Conservation (phyloP, 2,329 filamentous ascomycete genomes). For the Fusarium devonianum region DNA sequence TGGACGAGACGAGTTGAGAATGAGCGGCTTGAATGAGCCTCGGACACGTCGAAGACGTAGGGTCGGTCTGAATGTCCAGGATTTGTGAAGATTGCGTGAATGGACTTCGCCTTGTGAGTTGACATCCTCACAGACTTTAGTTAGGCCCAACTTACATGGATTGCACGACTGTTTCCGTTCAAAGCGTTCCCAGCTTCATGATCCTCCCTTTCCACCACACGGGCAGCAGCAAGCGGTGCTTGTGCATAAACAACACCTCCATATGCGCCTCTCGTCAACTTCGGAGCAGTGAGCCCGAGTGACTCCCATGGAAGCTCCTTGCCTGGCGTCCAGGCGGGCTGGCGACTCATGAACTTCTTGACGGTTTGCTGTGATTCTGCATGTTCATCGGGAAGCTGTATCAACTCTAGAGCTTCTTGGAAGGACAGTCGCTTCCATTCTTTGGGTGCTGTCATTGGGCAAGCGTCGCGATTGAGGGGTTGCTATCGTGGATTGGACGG, state of each 20-base stretch:
- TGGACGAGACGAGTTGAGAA: constrained; percentile 60
- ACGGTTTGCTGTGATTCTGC: background rate
- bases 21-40: constrained; percentile 54
- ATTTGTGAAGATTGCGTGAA: constrained; percentile 63
- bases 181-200: constrained; percentile 4
- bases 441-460: constrained; percentile 16
- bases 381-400: constrained; percentile 30
- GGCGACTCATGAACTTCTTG: constrained; percentile 44
- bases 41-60: constrained; percentile 59
- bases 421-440: constrained; percentile 41
- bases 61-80: constrained; percentile 57
- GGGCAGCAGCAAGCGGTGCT: constrained; percentile 48
- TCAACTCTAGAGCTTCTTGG: constrained; percentile 42
- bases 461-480: background rate
- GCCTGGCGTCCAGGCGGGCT: constrained; percentile 46
- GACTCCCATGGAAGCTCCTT: constrained; percentile 43
- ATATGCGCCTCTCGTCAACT: constrained; percentile 42
- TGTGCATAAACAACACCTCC: constrained; percentile 50
- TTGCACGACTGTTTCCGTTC: constrained; percentile 39
- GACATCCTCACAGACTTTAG: background rate
- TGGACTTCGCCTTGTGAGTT: constrained; percentile 51
- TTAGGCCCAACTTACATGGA: constrained; percentile 47
- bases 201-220: constrained; percentile 46
- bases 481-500: background rate
- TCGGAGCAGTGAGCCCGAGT: constrained; percentile 19